Evolutionary conservation across 1,139 yeast genomes (phyloP), one percentile per base, ranked within the genome.

Genomic region (Groenewaldozyma sp.): DNA sequence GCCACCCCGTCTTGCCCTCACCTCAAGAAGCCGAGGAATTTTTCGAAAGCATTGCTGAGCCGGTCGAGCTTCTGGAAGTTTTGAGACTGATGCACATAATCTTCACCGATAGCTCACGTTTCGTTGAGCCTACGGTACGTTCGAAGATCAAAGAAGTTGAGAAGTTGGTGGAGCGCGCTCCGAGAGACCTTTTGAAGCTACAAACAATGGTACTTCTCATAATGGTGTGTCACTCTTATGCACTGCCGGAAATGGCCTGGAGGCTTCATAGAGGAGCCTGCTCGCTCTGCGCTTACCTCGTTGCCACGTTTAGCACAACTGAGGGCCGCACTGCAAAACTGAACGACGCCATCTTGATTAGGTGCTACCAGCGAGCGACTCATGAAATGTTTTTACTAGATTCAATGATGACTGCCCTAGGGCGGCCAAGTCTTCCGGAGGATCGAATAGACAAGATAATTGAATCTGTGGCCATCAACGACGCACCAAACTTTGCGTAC

Each of bases 1-100:
- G 22, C 18, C 33, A 29, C 18, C 33, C 33, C 10, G 17, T 29
- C 17, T n/a, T 29, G 4, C 33, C 33, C 7, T 21, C 33, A 4
- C 14, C 18, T 9, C n/a, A 10, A n/a, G 33, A 29, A 7, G 33
- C 33, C 9, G 10, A 6, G 7, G 5, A n/a, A 29, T 29, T 16
- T n/a, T 29, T 29, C 22, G 22, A 29, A 6, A 5, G 21, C 17
- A 29, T 29, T 17, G 20, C 14, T 18, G 18, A 18, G 22, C 10
- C 14, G 10, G 13, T 21, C 10, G 20, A 29, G 13, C 19, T 29
- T 7, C 17, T 29, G 22, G 33, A 29, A 9, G 33, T 29, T 5
- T n/a, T 29, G 17, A 6, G 4, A 7, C 17, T 29, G 18, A 7
- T 29, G 9, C 20, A 18, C 17, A 29, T n/a, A 7, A 18, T 29